Conservation (phyloP, 768 basidiomycete genomes). For the Mycena metata region DNA sequence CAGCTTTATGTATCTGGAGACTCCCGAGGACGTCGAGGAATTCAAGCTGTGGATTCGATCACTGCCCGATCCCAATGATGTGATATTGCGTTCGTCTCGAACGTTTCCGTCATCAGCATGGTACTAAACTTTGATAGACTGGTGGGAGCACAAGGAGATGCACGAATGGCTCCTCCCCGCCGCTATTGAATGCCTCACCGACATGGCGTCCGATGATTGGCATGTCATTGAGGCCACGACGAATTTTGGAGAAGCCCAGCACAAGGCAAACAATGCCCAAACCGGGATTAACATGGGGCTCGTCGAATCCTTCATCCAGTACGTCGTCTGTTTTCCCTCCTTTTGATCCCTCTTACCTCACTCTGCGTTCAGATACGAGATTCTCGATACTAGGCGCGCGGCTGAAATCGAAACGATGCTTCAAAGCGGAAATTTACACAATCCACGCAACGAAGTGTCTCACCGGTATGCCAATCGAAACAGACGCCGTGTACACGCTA, state of each 20-base stretch:
- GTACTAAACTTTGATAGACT: background rate
- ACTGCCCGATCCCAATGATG: conserved; percentile 15
- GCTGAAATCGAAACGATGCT: conserved; percentile 10
- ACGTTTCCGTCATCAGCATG: background rate
- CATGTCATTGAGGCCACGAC: conserved; percentile 17
- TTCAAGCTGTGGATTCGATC: conserved; percentile 14
- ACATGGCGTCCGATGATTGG: conserved; percentile 11
- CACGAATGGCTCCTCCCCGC: too few species aligned
- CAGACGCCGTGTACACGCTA: conserved; percentile 14
- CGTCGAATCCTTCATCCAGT: conserved; percentile 26
- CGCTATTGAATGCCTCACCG: conserved; percentile 9
- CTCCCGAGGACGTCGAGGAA: conserved; percentile 19
- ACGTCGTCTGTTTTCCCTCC: background rate
- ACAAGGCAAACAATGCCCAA: conserved; percentile 22
- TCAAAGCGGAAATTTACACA: conserved; percentile 15
- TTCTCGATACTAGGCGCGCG: conserved; percentile 18
- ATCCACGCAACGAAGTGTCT: conserved; percentile 17
- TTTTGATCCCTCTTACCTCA: background rate
- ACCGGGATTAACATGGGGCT: conserved; percentile 19
- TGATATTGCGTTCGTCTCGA: conserved; percentile 14
- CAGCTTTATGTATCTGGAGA: conserved; percentile 5
- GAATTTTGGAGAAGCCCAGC: conserved; percentile 27
- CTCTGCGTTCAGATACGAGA: conserved; percentile 12
- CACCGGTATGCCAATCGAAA: conserved; percentile 15
- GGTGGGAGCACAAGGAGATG: background rate